phyloP scores from a whole-genome alignment of 2,329 filamentous ascomycete genomes.

The Pestalotiopsis sp. region DNA sequence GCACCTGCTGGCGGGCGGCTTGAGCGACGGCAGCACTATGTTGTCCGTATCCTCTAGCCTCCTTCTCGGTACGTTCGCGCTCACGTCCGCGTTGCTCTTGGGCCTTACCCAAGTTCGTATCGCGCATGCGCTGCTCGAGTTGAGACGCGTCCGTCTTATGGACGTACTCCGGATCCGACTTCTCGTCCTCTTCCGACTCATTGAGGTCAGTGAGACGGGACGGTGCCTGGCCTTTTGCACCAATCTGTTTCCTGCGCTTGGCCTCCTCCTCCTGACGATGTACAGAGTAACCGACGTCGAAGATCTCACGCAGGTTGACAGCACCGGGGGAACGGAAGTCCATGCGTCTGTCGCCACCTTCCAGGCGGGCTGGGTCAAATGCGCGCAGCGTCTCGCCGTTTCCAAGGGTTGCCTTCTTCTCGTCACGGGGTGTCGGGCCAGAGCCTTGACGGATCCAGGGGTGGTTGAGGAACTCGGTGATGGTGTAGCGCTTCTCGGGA shows the following conservation, averaged over 20 bases:
- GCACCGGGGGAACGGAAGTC: conserved; percentile 96
- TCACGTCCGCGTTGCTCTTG: conserved; percentile 51
- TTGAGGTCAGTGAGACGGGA: conserved; percentile 65
- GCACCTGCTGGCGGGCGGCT: conserved; percentile 80
- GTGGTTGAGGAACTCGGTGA: conserved; percentile 89
- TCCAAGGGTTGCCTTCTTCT: conserved; percentile 51
- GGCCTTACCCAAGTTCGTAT: conserved; percentile 70
- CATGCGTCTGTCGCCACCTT: conserved; percentile 68
- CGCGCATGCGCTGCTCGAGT: conserved; percentile 86
- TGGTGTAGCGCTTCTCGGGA: conserved; percentile 92
- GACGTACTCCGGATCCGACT: conserved; percentile 51
- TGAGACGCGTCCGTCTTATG: conserved; percentile 56
- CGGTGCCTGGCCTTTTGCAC: conserved; percentile 69
- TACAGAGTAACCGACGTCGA: conserved; percentile 97
- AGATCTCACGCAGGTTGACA: conserved; percentile 94
- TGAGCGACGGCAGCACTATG: conserved; percentile 84
- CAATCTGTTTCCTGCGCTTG: conserved; percentile 85
- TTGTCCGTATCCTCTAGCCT: conserved; percentile 79
- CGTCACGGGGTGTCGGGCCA: conserved; percentile 58
- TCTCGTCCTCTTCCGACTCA: conserved; percentile 63
- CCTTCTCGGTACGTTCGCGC: conserved; percentile 37
- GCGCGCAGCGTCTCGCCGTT: conserved; percentile 52
- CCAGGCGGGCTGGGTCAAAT: conserved; percentile 58
- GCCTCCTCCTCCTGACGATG: conserved; percentile 95
- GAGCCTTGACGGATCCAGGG: conserved; percentile 81